Evolutionary conservation across 257 asterid species (phyloP), one percentile per base, ranked within the genome.

Genomic region (Gardenia jasminoides): DNA sequence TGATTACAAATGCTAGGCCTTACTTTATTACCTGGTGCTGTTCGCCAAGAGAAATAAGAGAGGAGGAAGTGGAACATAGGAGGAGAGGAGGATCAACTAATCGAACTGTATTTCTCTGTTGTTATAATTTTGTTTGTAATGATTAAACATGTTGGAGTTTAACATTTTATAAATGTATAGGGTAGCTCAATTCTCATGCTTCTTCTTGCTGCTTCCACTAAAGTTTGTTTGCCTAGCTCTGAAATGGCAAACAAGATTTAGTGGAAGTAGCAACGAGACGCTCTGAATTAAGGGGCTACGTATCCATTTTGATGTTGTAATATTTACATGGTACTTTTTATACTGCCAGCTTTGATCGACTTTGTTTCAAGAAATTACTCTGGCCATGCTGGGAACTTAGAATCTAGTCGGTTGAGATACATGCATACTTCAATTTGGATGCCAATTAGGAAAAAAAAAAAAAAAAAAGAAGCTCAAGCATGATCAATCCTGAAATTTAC

Each of bases 221-320:
- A 83, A 82, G 88, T 82, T 92, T 88, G 91, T 93, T 90, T 71
- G 97, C 97, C 97, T 76, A 54, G 46, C 10, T 79, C 47, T 67
- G 47, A 70, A 77, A 50, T 43, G 97, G 97, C 92, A 80, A 88
- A 78, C 91, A 88, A 91, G 84, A 80, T 90, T 88, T 91, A 96
- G 98, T 89, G 97, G 97, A 92, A 96, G 99, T 92, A 79, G 96
- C 99, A 96, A 91, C 93, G 97, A 90, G 98, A 96, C 91, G 99
- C 99, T 92, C 88, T 93, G 85, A 90, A 36, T 36, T 36, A 36
- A 89, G 88, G 92, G 94, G 88, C 65, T 33, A 85, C n/a, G 6
- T n/a, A 85, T 89, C 92, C 94, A 82, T 88, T 80, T 85, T 84
- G 78, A 61, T 86, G 76, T 76, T 84, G 80, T 85, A 64, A 67